Base-by-base conservation (phyloP, 805 yeast genomes). In the Candida ficus region DNA sequence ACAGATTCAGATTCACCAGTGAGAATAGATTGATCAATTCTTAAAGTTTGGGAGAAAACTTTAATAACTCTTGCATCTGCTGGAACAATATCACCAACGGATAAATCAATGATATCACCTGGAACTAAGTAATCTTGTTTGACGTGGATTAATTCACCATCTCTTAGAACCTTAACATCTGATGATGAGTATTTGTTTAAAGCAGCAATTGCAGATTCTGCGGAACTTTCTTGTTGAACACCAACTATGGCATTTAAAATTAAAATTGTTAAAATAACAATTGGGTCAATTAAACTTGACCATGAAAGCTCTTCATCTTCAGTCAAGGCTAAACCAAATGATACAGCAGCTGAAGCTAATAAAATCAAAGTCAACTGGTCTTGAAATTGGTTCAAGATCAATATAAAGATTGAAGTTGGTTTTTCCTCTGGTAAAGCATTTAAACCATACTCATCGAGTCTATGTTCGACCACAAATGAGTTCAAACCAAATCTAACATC, bases 201-300 rank as follows among this genome's bases (percentile, higher is more conserved):
- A 7, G 76, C 73, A 8, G 74, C 66, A 62, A 73, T 73, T 5
- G 77, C 74, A 29, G 68, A 60, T 48, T 73, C 78, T 10, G 78
- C 78, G 35, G 70, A 66, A 16, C 64, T 56, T 49, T 73, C 78
- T 50, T 73, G 77, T 28, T 70, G 62, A 29, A 71, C 74, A 14
- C 78, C 78, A 16, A 73, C 74, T 9, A 63, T 52, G 26, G 75
- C 71, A 44, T 73, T 73, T 27, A 73, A 58, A 5, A 64, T 54
- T 5, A 73, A 66, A 30, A 73, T 75, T 33, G 64, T 58, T 7
- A 65, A 68, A 50, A 73, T 73, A 12, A 73, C 78, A 10, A 61
- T 48, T 11, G 64, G 67, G 38, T 63, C 67, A 13, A 63, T 57
- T 45, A 62, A 50, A 14, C 60, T 55, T 11, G 59, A 41, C 57